Evolutionary conservation across 257 asterid species (phyloP), one percentile per base, ranked within the genome.

Genomic region (Scutellaria galericulata): DNA sequence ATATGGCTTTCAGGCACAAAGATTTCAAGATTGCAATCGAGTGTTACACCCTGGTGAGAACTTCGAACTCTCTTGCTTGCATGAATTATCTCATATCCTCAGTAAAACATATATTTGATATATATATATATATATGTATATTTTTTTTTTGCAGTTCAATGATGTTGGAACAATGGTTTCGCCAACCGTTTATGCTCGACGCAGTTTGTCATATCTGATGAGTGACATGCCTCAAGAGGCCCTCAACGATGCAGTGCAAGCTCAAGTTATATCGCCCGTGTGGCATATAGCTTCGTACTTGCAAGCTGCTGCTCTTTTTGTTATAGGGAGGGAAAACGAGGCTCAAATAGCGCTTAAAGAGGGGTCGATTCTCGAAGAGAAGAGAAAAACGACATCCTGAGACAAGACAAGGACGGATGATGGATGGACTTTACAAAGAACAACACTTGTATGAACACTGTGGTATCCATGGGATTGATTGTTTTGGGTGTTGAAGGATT

Each of bases 131-230:
- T n/a, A n/a, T n/a, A n/a, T n/a, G n/a, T n/a, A n/a, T n/a, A n/a
- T 31, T 31, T 31, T 31, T 3, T 37, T 59, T 62, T 37, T 77
- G 87, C 91, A 88, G 95, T 88, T 88, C 63, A 84, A 84, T 58
- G 90, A 86, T 10, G 91, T 77, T 35, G 95, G 95, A 76, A 88
- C 95, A n/a, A 82, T 84, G 91, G 85, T 88, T 12, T 88, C 95
- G 68, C 91, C 95, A 6, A 88, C 95, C 1, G 80, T 86, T 5
- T 88, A 45, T 56, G 91, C 91, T 53, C 95, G 95, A 2, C 88
- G 95, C 3, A 81, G 95, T 57, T 75, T 88, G 68, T 84, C 91
- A 20, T 62, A 88, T 79, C 88, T 88, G 54, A 86, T 88, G 81
- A 82, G 81, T 7, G 91, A 88, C 18, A 72, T 77, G 87, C 89